These are phyloP conservation scores for Blastobotrys capitulatus DNA, from an alignment of 1,139 yeast genomes.

Conservation along the genomic window DNA sequence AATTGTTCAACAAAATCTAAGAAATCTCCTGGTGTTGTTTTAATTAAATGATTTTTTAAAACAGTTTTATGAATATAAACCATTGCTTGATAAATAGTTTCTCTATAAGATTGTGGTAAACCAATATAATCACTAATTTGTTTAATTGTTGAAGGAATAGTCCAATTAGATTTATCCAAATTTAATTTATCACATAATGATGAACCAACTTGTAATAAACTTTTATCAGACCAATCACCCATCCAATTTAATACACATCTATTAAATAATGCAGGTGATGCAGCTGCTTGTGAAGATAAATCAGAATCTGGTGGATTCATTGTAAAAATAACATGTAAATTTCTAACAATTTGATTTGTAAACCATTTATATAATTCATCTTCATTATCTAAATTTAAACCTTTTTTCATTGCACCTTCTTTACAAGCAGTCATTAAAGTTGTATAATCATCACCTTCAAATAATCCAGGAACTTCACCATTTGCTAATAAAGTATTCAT, in stretches of 20 bases:
- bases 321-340: slow-evolving; percentile 80
- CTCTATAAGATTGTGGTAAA: slow-evolving; percentile 36
- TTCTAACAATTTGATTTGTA: slow-evolving; percentile 56
- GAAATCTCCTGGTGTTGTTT: slow-evolving; percentile 52
- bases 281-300: slow-evolving; percentile 42
- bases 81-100: slow-evolving; percentile 45
- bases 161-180: slow-evolving; percentile 44
- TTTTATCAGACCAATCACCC: slow-evolving; percentile 67
- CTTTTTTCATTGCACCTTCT: slow-evolving; percentile 55
- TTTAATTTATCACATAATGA: slow-evolving; percentile 45
- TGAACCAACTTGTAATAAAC: slow-evolving; percentile 49
- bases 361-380: slow-evolving; percentile 79
- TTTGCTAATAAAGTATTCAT: slow-evolving; percentile 91
- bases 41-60: background rate
- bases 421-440: slow-evolving; percentile 52
- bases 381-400: slow-evolving; percentile 58
- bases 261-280: slow-evolving; percentile 89
- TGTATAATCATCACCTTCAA: slow-evolving; percentile 66
- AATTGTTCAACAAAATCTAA: slow-evolving; percentile 50
- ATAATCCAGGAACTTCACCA: slow-evolving; percentile 88
- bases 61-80: slow-evolving; percentile 42
- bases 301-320: slow-evolving; percentile 51
- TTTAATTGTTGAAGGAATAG: slow-evolving; percentile 19
- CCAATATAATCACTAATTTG: slow-evolving; percentile 19
- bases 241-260: slow-evolving; percentile 88